phyloP scores from a whole-genome alignment of 805 yeast genomes.

The Tetrapisispora arboricola region DNA sequence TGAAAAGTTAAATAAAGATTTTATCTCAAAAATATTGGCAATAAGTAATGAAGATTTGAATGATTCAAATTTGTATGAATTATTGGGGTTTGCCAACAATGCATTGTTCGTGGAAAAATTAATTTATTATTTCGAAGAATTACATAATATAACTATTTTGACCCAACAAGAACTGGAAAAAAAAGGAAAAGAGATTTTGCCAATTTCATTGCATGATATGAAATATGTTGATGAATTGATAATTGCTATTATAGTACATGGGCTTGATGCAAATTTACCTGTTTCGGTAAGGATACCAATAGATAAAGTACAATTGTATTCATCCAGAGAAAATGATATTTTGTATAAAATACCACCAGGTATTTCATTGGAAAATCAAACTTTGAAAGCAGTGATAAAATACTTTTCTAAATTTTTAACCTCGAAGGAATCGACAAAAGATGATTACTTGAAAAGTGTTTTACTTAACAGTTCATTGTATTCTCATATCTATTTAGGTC shows the following conservation, averaged over 20 bases:
- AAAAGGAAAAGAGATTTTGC: slow-evolving; percentile 27
- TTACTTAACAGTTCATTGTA: slow-evolving; percentile 57
- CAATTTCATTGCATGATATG: slow-evolving; percentile 80
- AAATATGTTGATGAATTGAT: slow-evolving; percentile 56
- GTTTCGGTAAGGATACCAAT: slow-evolving; percentile 53
- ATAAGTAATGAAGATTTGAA: background rate
- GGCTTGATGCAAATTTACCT: slow-evolving; percentile 57
- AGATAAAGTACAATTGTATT: slow-evolving; percentile 46
- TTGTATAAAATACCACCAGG: slow-evolving; percentile 12
- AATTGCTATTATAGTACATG: slow-evolving; percentile 56
- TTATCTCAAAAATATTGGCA: slow-evolving; percentile 11
- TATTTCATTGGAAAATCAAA: background rate
- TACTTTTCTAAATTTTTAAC: slow-evolving; percentile 13
- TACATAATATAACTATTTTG: slow-evolving; percentile 9
- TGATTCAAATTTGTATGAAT: slow-evolving; percentile 8
- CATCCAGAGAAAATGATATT: slow-evolving; percentile 30
- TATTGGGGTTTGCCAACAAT: slow-evolving; percentile 9
- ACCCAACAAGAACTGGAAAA: slow-evolving; percentile 6
- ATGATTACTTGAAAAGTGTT: slow-evolving; percentile 28
- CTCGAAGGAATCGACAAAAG: background rate
- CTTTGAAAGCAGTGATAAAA: slow-evolving; percentile 7
- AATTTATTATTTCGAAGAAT: slow-evolving; percentile 7
- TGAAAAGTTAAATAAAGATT: slow-evolving; percentile 8
- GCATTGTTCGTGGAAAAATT: slow-evolving; percentile 14
- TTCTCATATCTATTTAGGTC: slow-evolving; percentile 45